Evolutionary conservation across 2,329 filamentous ascomycete species (phyloP).

Genomic region (Fusarium verrucosum): DNA sequence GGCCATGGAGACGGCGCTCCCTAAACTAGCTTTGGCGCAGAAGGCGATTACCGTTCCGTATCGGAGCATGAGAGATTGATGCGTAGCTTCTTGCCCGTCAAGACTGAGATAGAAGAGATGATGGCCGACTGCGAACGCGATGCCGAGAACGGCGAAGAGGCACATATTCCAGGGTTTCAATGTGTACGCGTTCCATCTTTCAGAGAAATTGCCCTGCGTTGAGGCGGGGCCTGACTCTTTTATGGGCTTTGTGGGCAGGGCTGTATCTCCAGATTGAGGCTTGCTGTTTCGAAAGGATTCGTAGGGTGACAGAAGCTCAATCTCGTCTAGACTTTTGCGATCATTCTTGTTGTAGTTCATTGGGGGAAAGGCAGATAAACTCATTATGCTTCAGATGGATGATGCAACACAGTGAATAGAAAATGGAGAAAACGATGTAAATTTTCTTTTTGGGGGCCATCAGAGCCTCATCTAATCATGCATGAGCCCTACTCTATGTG

Average conservation of each 20-base stretch:
- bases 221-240: no score
- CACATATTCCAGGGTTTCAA: constrained; percentile 7
- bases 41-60: constrained; percentile 9
- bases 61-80: not conserved
- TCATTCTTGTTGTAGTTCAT: not conserved
- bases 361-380: not conserved
- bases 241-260: not conserved
- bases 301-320: not conserved
- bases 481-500: not conserved
- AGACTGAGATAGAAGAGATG: constrained; percentile 1
- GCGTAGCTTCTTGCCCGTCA: not conserved
- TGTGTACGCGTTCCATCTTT: not conserved
- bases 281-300: not conserved
- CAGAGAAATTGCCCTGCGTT: not conserved
- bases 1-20: not conserved
- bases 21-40: constrained; percentile 4
- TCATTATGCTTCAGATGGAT: not conserved
- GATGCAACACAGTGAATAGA: not conserved
- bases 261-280: not conserved
- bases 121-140: not conserved
- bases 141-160: not conserved
- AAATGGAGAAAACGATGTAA: no score
- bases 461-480: not conserved
- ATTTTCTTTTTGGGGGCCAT: not conserved
- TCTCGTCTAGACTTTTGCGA: not conserved